phyloP scores from a whole-genome alignment of 805 yeast species.

The Cyberlindnera misumaiensis region DNA sequence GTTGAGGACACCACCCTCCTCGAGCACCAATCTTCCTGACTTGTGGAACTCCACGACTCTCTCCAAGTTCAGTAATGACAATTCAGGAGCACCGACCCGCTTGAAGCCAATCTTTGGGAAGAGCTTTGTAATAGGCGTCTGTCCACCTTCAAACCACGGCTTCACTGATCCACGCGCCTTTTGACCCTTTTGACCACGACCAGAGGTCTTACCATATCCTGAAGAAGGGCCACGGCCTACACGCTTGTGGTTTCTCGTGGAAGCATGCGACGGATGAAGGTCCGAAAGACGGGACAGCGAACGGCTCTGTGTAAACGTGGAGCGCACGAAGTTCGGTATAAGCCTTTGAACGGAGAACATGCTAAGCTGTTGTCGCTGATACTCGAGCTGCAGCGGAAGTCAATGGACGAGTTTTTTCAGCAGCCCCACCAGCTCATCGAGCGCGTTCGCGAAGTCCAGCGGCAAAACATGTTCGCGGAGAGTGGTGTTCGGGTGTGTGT shows the following conservation, averaged over 20 bases:
- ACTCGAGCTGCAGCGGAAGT: too few species aligned
- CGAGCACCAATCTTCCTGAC: conserved; percentile 53
- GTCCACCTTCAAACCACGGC: conserved; percentile 98
- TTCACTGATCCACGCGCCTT: conserved; percentile 90
- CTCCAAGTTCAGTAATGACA: conserved; percentile 50
- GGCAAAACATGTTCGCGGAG: too few species aligned
- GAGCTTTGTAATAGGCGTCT: conserved; percentile 80
- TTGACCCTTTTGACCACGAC: conserved; percentile 98
- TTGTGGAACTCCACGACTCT: conserved; percentile 67
- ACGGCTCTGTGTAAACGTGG: conserved; percentile 24
- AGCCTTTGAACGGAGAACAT: conserved; percentile 1
- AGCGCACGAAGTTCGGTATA: background rate
- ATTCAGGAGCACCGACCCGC: conserved; percentile 48
- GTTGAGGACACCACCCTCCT: conserved; percentile 56
- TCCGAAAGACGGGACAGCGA: conserved; percentile 42
- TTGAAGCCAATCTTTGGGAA: conserved; percentile 85
- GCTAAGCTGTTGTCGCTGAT: too few species aligned
- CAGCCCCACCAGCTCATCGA: too few species aligned
- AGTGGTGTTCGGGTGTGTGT: too few species aligned
- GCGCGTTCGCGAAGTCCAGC: too few species aligned
- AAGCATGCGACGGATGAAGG: conserved; percentile 54
- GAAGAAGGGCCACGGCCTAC: conserved; percentile 96
- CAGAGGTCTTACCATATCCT: conserved; percentile 89
- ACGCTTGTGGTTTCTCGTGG: conserved; percentile 57
- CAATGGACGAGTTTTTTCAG: too few species aligned